Base-by-base conservation (phyloP, 148 eudicot genomes). In the Rhododendron ovatum region DNA sequence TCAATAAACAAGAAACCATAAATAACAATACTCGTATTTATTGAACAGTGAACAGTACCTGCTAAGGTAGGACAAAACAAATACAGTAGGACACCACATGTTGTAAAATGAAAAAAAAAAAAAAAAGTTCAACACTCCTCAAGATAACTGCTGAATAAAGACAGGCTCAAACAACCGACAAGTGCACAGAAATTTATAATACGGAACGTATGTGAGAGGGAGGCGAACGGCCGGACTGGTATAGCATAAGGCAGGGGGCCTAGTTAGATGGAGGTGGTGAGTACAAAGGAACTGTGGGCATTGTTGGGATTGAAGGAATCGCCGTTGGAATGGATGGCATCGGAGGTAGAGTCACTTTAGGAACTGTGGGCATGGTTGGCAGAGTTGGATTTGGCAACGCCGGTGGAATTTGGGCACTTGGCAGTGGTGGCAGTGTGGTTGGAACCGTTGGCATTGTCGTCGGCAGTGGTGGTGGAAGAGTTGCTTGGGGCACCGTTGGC, bases 381-480 rank as follows among this genome's bases (percentile, higher is more conserved):
- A 78, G 30, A 12, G 81, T 78, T 78, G 81, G 81, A 22, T 78
- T 43, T 78, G 87, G 87, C 84, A 86, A 22, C 4, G 39, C 78
- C 3, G 67, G 45, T 24, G 82, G 84, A 26, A 45, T 73, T 15
- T 78, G 55, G 55, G 45, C 7, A 22, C 61, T 85, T 37, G 83
- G 87, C 0, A 80, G 4, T 2, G 87, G 26, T 1, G 83, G 87
- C 78, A 85, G 12, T 1, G 83, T 33, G 50, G 87, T 22, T 41
- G 51, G 87, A 53, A 65, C 51, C 2, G 86, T 22, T 55, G 84
- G 84, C 20, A 12, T 51, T 0, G 74, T 11, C 6, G 76, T 7
- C 3, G 37, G 8, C 39, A 69, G 87, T 24, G 39, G 53, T 18
- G 84, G 53, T 4, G 88, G 85, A 75, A 86, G 47, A 7, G 83